Evolutionary conservation across 1,284 basidiomycete genomes (phyloP).

Genomic region (Clitocybe nebularis): DNA sequence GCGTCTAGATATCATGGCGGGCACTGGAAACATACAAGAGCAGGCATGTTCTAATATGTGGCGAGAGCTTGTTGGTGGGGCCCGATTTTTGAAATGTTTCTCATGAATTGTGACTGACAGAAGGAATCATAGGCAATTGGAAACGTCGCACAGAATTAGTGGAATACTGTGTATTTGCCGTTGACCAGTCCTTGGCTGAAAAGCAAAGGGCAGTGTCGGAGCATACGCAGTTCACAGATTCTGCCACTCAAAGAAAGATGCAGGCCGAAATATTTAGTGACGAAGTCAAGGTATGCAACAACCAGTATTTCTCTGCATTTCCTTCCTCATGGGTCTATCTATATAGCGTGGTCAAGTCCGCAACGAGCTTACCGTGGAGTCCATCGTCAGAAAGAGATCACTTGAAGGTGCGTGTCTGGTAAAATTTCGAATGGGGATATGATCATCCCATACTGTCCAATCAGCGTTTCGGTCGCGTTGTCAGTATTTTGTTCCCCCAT

Average conservation of each 20-base stretch:
- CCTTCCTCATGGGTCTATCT: neutral
- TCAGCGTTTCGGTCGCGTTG: slow-evolving; percentile 81
- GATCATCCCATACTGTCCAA: neutral
- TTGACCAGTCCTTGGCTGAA: slow-evolving; percentile 62
- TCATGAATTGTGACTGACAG: slow-evolving; percentile 6
- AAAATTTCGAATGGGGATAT: neutral
- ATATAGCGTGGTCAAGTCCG: slow-evolving; percentile 71
- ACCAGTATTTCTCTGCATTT: slow-evolving; percentile 1
- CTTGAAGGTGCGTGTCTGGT: slow-evolving; percentile 59
- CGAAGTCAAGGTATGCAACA: slow-evolving; percentile 64
- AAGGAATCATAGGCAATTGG: slow-evolving; percentile 66
- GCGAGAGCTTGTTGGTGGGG: slow-evolving; percentile 78
- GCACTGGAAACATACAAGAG: slow-evolving; percentile 53
- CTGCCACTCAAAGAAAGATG: slow-evolving; percentile 41
- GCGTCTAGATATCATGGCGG: slow-evolving; percentile 34
- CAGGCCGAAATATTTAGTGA: slow-evolving; percentile 63
- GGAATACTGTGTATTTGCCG: slow-evolving; percentile 72
- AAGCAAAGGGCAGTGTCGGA: slow-evolving; percentile 49
- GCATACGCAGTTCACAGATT: slow-evolving; percentile 40
- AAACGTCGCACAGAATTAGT: slow-evolving; percentile 75
- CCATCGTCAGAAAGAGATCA: slow-evolving; percentile 74
- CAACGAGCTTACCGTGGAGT: slow-evolving; percentile 78
- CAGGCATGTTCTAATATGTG: slow-evolving; percentile 79
- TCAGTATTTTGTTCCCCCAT: slow-evolving; percentile 74
- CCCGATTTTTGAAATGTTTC: slow-evolving; percentile 6